Evolutionary conservation across 2,329 filamentous ascomycete species (phyloP).

Genomic region (Penicillium digitatum): DNA sequence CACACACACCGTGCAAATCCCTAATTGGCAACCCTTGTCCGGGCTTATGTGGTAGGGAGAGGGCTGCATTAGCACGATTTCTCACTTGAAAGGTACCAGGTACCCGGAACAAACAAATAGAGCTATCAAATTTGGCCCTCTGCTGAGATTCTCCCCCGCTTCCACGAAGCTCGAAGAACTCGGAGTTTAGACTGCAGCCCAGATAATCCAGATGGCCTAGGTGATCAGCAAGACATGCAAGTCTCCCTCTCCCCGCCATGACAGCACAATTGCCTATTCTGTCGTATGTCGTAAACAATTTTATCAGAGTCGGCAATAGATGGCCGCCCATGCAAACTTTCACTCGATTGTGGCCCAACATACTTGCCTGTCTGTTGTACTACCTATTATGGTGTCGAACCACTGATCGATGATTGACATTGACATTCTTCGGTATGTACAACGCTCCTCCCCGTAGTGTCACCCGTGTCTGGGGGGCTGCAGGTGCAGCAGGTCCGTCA

Average conservation of each 20-base stretch:
- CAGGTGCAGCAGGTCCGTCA: neutral
- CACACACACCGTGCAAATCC: neutral
- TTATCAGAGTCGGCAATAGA: neutral
- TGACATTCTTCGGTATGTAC: slow-evolving; percentile 8
- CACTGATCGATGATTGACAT: neutral
- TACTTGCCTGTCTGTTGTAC: slow-evolving; percentile 6
- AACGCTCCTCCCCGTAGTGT: neutral
- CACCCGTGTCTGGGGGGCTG: neutral
- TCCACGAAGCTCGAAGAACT: neutral
- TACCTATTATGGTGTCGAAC: neutral
- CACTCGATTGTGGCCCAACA: slow-evolving; percentile 8
- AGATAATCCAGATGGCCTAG: neutral
- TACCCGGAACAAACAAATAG: slow-evolving; percentile 3
- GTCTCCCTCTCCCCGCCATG: neutral
- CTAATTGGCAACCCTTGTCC: slow-evolving; percentile 11
- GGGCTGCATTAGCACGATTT: slow-evolving; percentile 14
- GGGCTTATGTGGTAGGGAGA: neutral
- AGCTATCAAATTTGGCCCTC: slow-evolving; percentile 14
- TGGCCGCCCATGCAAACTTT: slow-evolving; percentile 4
- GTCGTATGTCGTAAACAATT: neutral
- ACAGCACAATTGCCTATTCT: neutral
- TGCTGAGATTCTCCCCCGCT: slow-evolving; percentile 14
- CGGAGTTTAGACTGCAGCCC: neutral
- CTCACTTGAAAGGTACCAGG: slow-evolving; percentile 3
- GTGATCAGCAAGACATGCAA: slow-evolving; percentile 13